These are phyloP conservation scores for Pulicaria dysenterica DNA, from an alignment of 129 eudicot genomes.

Conservation along the genomic window DNA sequence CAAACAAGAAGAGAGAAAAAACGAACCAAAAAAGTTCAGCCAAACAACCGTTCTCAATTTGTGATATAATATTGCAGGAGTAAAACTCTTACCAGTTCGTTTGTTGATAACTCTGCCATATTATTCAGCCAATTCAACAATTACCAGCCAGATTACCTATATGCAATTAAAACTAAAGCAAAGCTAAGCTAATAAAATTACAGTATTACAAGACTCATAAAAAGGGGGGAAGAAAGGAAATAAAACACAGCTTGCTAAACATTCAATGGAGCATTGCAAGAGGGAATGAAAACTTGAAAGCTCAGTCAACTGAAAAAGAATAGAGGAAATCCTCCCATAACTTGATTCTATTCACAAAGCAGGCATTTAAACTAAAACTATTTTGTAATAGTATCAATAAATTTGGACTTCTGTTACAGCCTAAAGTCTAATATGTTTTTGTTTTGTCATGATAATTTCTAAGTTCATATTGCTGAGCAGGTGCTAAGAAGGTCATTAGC, in stretches of 20 bases:
- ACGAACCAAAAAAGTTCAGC: neutral
- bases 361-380: constrained; percentile 2
- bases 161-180: constrained; percentile 21
- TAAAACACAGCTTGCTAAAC: neutral
- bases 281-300: too few species aligned
- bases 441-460: neutral
- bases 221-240: neutral
- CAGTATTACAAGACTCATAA: neutral
- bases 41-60: neutral
- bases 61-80: neutral
- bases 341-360: neutral
- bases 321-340: too few species aligned
- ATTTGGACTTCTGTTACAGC: neutral
- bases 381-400: constrained; percentile 2
- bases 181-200: constrained; percentile 16
- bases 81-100: constrained; percentile 36
- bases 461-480: neutral
- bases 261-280: neutral
- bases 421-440: neutral
- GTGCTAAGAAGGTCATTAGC: constrained; percentile 2
- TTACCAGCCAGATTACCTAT: constrained; percentile 21
- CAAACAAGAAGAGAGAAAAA: neutral
- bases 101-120: constrained; percentile 41
- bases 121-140: constrained; percentile 22
- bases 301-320: too few species aligned